Percentiles rank a stretch among this genome's conserved stretches.
Conservation (phyloP, 805 yeast species). For the Lipomyces oligophaga region DNA sequence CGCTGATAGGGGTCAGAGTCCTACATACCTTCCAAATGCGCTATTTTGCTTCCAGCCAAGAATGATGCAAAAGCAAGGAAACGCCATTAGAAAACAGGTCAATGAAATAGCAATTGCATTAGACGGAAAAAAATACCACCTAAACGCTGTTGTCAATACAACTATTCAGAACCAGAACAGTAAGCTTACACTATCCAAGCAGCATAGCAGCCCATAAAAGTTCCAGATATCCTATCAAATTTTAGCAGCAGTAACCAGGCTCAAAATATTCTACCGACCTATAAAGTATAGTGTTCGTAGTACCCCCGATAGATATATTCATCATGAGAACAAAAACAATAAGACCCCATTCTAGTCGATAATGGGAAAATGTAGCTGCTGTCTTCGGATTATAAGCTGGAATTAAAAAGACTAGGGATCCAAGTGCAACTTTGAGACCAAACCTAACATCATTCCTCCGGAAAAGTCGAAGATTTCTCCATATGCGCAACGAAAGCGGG, state of each 20-base stretch:
- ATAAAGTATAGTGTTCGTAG: constrained; percentile 41
- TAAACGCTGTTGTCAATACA: constrained; percentile 23
- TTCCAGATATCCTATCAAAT: constrained; percentile 52
- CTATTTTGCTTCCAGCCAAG: constrained; percentile 58
- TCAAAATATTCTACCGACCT: not conserved
- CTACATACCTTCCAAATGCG: constrained; percentile 37
- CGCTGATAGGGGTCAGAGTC: not conserved
- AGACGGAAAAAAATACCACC: constrained; percentile 57
- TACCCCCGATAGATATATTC: constrained; percentile 82
- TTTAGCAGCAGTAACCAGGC: constrained; percentile 15
- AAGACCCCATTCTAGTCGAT: constrained; percentile 83
- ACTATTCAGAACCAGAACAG: constrained; percentile 46
- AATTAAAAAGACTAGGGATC: constrained; percentile 60
- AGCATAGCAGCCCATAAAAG: constrained; percentile 52
- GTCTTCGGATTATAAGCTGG: constrained; percentile 64
- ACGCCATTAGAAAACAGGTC: constrained; percentile 43
- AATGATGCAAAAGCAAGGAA: constrained; percentile 51
- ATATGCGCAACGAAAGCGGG: constrained; percentile 29
- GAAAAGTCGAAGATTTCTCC: constrained; percentile 47
- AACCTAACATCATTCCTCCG: constrained; percentile 68
- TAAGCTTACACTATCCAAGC: constrained; percentile 13
- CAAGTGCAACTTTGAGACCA: constrained; percentile 74
- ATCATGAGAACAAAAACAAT: constrained; percentile 77
- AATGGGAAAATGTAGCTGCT: constrained; percentile 50
- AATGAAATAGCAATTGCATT: constrained; percentile 52